phyloP scores from a whole-genome alignment of 2,329 filamentous ascomycete genomes.

The Talaromyces sp. region DNA sequence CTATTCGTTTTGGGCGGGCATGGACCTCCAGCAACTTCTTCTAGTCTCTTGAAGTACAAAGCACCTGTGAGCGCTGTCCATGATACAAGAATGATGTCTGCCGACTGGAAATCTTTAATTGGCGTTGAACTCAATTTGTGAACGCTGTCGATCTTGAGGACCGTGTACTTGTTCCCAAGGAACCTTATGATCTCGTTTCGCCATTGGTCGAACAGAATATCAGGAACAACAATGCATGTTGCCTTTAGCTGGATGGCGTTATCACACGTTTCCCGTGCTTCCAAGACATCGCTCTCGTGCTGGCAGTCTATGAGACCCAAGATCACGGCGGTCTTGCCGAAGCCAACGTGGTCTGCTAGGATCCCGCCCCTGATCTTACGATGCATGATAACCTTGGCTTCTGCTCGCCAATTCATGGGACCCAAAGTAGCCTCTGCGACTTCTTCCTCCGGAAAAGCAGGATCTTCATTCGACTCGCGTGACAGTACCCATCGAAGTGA shows the following conservation, averaged over 20 bases:
- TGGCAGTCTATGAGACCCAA: slow-evolving; percentile 55
- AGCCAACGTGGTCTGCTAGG: slow-evolving; percentile 61
- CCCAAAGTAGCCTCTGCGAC: slow-evolving; percentile 54
- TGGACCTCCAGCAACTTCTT: slow-evolving; percentile 49
- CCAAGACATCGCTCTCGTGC: slow-evolving; percentile 27
- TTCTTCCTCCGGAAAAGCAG: slow-evolving; percentile 51
- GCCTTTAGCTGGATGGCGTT: slow-evolving; percentile 48
- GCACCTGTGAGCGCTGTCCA: slow-evolving; percentile 48
- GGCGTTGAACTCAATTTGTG: slow-evolving; percentile 40
- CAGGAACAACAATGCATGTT: slow-evolving; percentile 58
- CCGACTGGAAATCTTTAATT: slow-evolving; percentile 45
- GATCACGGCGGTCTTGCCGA: slow-evolving; percentile 62
- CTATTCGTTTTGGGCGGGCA: slow-evolving; percentile 31
- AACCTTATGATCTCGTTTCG: slow-evolving; percentile 52
- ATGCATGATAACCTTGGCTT: slow-evolving; percentile 43
- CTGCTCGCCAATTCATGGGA: slow-evolving; percentile 54
- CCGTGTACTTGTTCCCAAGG: slow-evolving; percentile 40
- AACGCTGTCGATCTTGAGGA: slow-evolving; percentile 45
- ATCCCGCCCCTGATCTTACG: slow-evolving; percentile 54
- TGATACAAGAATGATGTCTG: slow-evolving; percentile 56
- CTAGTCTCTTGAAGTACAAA: slow-evolving; percentile 50
- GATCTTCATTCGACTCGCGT: slow-evolving; percentile 47
- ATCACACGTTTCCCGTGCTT: slow-evolving; percentile 12
- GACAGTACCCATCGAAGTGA: slow-evolving; percentile 58
- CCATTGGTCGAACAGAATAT: slow-evolving; percentile 58